These are phyloP conservation scores for Phlyctochytrium bullatum DNA, from an alignment of 192 early-diverging fungal genomes.

Conservation along the genomic window DNA sequence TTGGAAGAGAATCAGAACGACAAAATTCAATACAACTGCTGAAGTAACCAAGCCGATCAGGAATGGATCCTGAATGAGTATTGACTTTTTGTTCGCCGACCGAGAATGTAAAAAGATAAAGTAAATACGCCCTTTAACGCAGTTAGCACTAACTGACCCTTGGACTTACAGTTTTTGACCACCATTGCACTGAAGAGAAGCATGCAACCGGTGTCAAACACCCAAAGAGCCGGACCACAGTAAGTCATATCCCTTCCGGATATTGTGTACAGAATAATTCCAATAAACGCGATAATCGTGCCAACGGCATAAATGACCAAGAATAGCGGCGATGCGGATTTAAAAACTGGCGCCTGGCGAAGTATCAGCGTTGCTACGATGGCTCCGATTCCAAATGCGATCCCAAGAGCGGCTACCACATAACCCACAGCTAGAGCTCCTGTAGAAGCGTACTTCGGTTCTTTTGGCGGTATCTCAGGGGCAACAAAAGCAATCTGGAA, in stretches of 20 bases:
- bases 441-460: background rate
- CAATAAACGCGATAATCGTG: background rate
- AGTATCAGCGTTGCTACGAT: background rate
- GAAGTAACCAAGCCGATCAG: too few species aligned
- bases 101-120: too few species aligned
- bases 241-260: background rate
- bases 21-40: too few species aligned
- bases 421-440: slow-evolving; percentile 1
- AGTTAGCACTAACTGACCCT: too few species aligned
- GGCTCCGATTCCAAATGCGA: slow-evolving; percentile 4
- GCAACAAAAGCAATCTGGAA: background rate
- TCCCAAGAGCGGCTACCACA: slow-evolving; percentile 5
- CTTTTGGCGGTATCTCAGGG: too few species aligned
- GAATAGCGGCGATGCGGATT: slow-evolving; percentile 10
- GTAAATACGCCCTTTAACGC: too few species aligned
- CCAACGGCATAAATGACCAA: slow-evolving; percentile 8
- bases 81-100: too few species aligned
- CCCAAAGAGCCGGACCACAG: slow-evolving; percentile 12
- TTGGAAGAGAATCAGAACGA: too few species aligned
- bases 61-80: too few species aligned
- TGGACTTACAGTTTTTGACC: slow-evolving; percentile 14
- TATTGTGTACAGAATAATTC: slow-evolving; percentile 10
- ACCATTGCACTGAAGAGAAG: slow-evolving; percentile 15
- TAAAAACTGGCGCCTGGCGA: slow-evolving; percentile 3
- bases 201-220: slow-evolving; percentile 7